Conservation (phyloP, 2,329 filamentous ascomycete genomes). For the Curvularia sp. region DNA sequence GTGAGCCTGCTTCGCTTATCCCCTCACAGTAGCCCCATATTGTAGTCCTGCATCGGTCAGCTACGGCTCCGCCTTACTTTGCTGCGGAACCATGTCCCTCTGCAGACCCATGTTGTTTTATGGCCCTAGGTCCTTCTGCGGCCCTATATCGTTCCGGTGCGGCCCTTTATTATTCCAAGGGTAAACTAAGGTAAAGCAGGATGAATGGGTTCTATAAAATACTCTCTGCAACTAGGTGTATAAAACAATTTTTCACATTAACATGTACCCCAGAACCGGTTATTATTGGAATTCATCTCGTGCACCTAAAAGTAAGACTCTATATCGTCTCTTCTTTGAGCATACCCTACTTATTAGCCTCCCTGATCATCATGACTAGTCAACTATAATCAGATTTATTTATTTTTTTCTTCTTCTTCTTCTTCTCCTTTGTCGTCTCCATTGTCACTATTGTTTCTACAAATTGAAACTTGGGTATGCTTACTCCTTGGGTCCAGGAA, state of each 20-base stretch:
- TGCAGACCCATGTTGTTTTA: not conserved
- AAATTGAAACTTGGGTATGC: not conserved
- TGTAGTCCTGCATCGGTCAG: too few relatives aligned
- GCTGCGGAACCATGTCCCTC: too few relatives aligned
- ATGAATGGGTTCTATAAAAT: not conserved
- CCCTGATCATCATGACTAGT: too few relatives aligned
- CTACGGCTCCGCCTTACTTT: too few relatives aligned
- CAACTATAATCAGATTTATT: too few relatives aligned
- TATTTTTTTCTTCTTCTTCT: not conserved
- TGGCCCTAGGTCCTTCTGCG: not conserved
- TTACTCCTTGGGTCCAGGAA: not conserved
- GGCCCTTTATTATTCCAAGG: not conserved
- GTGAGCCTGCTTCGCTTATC: too few relatives aligned
- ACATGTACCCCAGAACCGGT: not conserved
- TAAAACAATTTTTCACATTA: not conserved
- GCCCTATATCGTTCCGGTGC: not conserved
- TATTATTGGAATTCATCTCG: not conserved
- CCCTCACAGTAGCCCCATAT: too few relatives aligned
- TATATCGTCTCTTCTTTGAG: not conserved
- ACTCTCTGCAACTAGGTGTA: too few relatives aligned
- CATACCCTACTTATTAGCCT: too few relatives aligned
- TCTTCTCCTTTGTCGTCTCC: too few relatives aligned
- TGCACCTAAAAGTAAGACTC: not conserved
- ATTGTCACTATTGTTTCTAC: not conserved
- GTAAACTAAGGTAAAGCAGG: not conserved